Base-by-base conservation (phyloP, 2,329 filamentous ascomycete species). In the Sphaerulina populicola region DNA sequence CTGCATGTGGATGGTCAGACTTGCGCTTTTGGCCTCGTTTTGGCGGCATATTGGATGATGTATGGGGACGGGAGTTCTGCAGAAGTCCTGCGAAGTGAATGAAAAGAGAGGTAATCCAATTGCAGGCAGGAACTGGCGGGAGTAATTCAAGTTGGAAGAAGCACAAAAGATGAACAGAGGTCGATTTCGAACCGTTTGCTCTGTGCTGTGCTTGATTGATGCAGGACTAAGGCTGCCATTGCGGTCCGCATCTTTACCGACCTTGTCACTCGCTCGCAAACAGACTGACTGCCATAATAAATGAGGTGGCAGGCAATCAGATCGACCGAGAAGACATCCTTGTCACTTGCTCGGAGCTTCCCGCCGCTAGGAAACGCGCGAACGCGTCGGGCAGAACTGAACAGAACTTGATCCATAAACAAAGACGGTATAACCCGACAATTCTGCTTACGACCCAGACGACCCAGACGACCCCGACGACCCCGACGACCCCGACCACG, bases 101-200 rank as follows among this genome's bases (percentile, higher is more conserved):
- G 53, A 58, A 60, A 84, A 85, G 81, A 23, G 9, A 14, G 8
- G 41, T n/a, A 36, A n/a, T 41, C 30, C n/a, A 36, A 18, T 27
- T 27, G 12, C 27, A 46, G 44, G 37, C 40, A 44, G 39, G 39
- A 43, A 47, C 10, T n/a, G 12, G 11, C n/a, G 42, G 15, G 43
- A 23, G 23, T 38, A 29, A 35, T 9, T 55, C 49, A 52, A 42
- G 44, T 46, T 27, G 45, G 42, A 30, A 46, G 42, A 30, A 46
- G 46, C 41, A 52, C 38, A 40, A 49, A 29, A 38, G 41, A 30
- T 30, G 48, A 37, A 31, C 43, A 54, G 57, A 53, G 46, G 52
- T 47, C 48, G 44, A 14, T 14, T 23, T 18, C 30, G 39, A 21
- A 21, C 36, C 12, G 47, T 50, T 44, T 44, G 47, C 47, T 48